These are phyloP conservation scores for Colletotrichum lentis DNA, from an alignment of 2,329 filamentous ascomycete genomes.

Conservation along the genomic window DNA sequence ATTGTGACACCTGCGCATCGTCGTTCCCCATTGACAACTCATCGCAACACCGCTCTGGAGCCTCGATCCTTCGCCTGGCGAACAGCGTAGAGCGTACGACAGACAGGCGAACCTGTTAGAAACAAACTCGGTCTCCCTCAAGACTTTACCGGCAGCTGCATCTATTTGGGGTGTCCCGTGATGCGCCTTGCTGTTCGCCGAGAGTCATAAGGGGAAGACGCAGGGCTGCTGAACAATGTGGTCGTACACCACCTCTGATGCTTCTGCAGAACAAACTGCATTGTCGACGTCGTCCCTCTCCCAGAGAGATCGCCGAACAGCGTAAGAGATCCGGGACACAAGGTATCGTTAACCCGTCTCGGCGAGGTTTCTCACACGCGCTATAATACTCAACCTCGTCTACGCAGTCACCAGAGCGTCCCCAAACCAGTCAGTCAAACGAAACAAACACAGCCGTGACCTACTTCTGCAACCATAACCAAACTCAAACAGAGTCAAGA, in stretches of 20 bases:
- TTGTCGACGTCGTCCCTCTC: neutral
- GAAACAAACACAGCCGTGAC: neutral
- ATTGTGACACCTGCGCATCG: neutral
- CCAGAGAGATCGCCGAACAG: neutral
- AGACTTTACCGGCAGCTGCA: no score
- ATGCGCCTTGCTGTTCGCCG: neutral
- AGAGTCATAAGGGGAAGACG: no score
- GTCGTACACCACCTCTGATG: neutral
- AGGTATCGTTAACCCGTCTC: neutral
- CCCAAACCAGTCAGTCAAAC: neutral
- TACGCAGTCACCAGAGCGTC: no score
- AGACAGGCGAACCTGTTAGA: no score
- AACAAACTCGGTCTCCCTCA: no score
- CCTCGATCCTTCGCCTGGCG: neutral
- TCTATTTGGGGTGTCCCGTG: neutral
- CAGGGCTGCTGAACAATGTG: neutral
- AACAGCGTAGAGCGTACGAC: neutral
- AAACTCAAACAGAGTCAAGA: neutral
- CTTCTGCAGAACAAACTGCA: neutral
- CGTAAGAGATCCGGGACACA: neutral
- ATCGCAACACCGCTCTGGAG: neutral
- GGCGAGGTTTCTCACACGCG: neutral
- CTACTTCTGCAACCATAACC: neutral
- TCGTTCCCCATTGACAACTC: no score
- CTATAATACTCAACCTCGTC: neutral